These are phyloP conservation scores for Oenanthe javanica DNA, from an alignment of 140 eudicot genomes.

Conservation along the genomic window DNA sequence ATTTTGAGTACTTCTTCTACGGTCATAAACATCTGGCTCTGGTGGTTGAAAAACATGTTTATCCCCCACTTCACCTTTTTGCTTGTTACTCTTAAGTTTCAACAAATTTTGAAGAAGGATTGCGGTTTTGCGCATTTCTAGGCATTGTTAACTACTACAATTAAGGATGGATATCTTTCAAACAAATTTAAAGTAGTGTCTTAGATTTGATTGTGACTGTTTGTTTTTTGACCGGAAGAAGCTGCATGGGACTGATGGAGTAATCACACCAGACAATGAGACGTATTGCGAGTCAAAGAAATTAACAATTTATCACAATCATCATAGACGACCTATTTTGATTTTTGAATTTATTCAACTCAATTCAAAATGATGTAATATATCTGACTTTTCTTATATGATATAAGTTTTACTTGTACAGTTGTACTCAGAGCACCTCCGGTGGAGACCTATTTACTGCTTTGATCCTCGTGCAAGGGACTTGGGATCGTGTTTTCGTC, in stretches of 20 bases:
- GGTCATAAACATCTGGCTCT: neutral
- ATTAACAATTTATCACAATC: neutral
- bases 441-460: too few species aligned
- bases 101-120: neutral
- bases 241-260: neutral
- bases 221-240: neutral
- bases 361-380: neutral
- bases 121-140: conserved; percentile 6
- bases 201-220: conserved; percentile 1
- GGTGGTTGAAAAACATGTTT: neutral
- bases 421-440: too few species aligned
- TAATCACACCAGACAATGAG: neutral
- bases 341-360: neutral
- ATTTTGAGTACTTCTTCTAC: neutral
- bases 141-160: conserved; percentile 5
- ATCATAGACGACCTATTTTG: neutral
- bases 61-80: too few species aligned
- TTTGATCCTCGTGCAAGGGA: too few species aligned
- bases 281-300: neutral
- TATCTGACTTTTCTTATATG: neutral
- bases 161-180: conserved; percentile 3
- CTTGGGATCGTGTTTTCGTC: too few species aligned
- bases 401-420: too few species aligned
- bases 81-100: neutral
- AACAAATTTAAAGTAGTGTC: conserved; percentile 8